These are phyloP conservation scores for Rhizoclosmatium sp. DNA, from an alignment of 192 early-diverging fungal species.

Conservation along the genomic window DNA sequence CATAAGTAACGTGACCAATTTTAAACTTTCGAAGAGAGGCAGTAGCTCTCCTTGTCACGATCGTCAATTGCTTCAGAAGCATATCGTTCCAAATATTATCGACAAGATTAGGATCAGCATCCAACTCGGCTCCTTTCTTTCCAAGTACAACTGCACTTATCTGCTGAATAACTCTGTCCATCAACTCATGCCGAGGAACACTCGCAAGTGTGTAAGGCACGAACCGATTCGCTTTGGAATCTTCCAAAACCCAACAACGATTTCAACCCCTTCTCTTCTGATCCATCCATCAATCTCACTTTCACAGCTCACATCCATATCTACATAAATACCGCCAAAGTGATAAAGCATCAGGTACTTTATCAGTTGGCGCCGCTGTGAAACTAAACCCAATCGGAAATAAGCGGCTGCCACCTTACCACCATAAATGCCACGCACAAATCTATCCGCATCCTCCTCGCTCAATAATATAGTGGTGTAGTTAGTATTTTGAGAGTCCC, in stretches of 20 bases:
- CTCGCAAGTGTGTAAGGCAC: too few relatives aligned
- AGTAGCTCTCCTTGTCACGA: too few relatives aligned
- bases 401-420: background rate
- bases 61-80: too few relatives aligned
- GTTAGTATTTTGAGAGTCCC: background rate
- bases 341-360: constrained; percentile 19
- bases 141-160: too few relatives aligned
- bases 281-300: background rate
- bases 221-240: too few relatives aligned
- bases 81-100: too few relatives aligned
- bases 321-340: constrained; percentile 18
- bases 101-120: too few relatives aligned
- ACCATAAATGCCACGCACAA: constrained; percentile 2
- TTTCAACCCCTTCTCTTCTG: background rate
- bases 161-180: too few relatives aligned
- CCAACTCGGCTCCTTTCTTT: too few relatives aligned
- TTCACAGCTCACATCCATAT: constrained; percentile 8
- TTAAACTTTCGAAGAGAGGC: too few relatives aligned
- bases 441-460: background rate
- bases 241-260: background rate
- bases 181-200: too few relatives aligned
- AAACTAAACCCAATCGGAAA: constrained; percentile 7
- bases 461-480: background rate
- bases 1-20: too few relatives aligned
- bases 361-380: constrained; percentile 8